These are phyloP conservation scores for Pseudocercospora musae DNA, from an alignment of 2,329 filamentous ascomycete genomes.

Conservation along the genomic window DNA sequence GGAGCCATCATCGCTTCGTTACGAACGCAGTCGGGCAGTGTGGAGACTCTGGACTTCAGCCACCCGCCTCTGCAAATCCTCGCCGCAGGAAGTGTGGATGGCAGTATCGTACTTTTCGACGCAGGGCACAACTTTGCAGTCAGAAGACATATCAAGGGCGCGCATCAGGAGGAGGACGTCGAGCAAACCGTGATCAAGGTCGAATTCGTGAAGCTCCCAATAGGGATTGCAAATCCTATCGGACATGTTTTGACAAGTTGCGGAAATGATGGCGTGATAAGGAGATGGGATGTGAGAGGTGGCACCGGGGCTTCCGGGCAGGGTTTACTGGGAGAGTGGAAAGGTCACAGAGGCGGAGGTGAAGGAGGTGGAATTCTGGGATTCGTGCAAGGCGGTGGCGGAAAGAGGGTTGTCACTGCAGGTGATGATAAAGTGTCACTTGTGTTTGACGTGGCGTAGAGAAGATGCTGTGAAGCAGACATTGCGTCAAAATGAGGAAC, in stretches of 20 bases:
- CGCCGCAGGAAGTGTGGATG: slow-evolving; percentile 62
- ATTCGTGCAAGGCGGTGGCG: slow-evolving; percentile 77
- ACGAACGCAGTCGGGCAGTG: slow-evolving; percentile 71
- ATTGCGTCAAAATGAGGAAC: too few species aligned
- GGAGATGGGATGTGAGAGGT: slow-evolving; percentile 78
- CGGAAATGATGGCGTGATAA: slow-evolving; percentile 87
- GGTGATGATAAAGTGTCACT: slow-evolving; percentile 77
- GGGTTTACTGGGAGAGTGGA: slow-evolving; percentile 82
- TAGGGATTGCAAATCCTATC: slow-evolving; percentile 33
- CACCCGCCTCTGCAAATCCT: slow-evolving; percentile 59
- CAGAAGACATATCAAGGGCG: slow-evolving; percentile 74
- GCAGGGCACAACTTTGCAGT: slow-evolving; percentile 80
- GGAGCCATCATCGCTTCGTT: slow-evolving; percentile 78
- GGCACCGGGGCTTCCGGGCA: slow-evolving; percentile 64
- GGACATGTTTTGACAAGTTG: slow-evolving; percentile 76
- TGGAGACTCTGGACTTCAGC: slow-evolving; percentile 72
- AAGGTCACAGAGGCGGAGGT: slow-evolving; percentile 77
- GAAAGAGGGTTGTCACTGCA: slow-evolving; percentile 76
- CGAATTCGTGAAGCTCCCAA: slow-evolving; percentile 65
- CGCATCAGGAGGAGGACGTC: slow-evolving; percentile 69
- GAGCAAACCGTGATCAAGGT: slow-evolving; percentile 75
- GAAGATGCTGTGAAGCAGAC: too few species aligned
- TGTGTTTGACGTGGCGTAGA: slow-evolving; percentile 51
- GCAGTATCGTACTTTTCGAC: slow-evolving; percentile 80
- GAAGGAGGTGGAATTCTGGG: slow-evolving; percentile 78